phyloP scores from a whole-genome alignment of 441 rosid genomes.

The Macaranga tanarius region DNA sequence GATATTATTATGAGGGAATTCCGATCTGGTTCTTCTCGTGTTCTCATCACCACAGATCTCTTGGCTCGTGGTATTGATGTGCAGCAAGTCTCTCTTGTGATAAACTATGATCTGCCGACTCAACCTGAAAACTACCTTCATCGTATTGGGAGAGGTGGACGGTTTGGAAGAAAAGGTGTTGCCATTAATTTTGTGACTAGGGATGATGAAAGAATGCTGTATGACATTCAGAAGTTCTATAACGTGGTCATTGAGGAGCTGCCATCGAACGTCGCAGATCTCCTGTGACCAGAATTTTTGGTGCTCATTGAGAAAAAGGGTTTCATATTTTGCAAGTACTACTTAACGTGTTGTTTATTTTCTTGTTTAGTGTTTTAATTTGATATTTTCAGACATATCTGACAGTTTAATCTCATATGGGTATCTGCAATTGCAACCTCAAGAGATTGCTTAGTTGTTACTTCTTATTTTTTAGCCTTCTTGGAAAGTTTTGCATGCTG shows the following conservation, averaged over 20 bases:
- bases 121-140: constrained; percentile 87
- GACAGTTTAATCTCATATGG: constrained; percentile 45
- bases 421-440: constrained; percentile 22
- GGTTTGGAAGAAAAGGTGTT: constrained; percentile 75
- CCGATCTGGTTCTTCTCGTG: constrained; percentile 77
- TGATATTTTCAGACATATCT: constrained; percentile 31
- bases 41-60: constrained; percentile 73
- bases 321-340: constrained; percentile 34
- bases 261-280: constrained; percentile 71
- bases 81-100: constrained; percentile 80
- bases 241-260: constrained; percentile 69
- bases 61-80: constrained; percentile 81
- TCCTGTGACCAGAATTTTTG: constrained; percentile 45
- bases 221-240: constrained; percentile 79
- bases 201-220: constrained; percentile 74
- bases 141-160: constrained; percentile 76
- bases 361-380: constrained; percentile 26
- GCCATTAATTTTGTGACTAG: constrained; percentile 70
- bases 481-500: constrained; percentile 31
- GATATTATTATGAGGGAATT: constrained; percentile 80
- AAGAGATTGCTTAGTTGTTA: constrained; percentile 22
- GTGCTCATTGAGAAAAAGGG: constrained; percentile 29
- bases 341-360: constrained; percentile 17
- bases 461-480: constrained; percentile 16
- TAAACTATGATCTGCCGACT: constrained; percentile 72